phyloP scores from a whole-genome alignment of 768 basidiomycete species.

The Lactarius hatsudake region DNA sequence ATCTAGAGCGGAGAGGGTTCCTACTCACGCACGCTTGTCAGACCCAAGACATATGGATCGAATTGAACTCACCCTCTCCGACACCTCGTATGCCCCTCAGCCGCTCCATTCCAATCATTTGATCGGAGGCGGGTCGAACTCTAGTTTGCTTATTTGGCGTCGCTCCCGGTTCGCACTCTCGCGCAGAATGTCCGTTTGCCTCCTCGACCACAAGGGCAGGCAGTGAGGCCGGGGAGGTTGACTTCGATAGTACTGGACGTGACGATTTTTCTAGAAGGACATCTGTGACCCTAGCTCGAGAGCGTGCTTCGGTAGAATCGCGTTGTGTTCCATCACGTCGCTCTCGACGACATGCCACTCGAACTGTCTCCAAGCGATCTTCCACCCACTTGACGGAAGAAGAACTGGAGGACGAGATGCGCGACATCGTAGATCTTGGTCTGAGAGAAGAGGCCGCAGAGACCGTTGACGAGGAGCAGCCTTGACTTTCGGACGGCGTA shows the following conservation, averaged over 20 bases:
- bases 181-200: constrained; percentile 49
- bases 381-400: constrained; percentile 53
- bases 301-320: constrained; percentile 47
- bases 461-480: constrained; percentile 40
- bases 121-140: constrained; percentile 62
- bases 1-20: constrained; percentile 65
- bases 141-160: constrained; percentile 45
- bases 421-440: constrained; percentile 44
- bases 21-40: constrained; percentile 34
- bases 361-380: constrained; percentile 45
- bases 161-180: constrained; percentile 21
- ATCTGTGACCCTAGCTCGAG: constrained; percentile 52
- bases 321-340: constrained; percentile 44
- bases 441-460: constrained; percentile 47
- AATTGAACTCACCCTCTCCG: constrained; percentile 45
- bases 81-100: constrained; percentile 51
- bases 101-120: constrained; percentile 47
- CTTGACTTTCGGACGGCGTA: constrained; percentile 27
- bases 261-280: constrained; percentile 49
- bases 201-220: constrained; percentile 47
- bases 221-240: constrained; percentile 8
- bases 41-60: not conserved
- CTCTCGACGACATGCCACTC: constrained; percentile 39
- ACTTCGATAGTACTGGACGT: constrained; percentile 17
- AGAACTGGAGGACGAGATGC: constrained; percentile 38